A percentile compares a stretch with the other conserved stretches of the same genome.
These are phyloP conservation scores for Poteriospumella lacustris DNA, from an alignment of 108 stramenopile species.

Conservation along the genomic window DNA sequence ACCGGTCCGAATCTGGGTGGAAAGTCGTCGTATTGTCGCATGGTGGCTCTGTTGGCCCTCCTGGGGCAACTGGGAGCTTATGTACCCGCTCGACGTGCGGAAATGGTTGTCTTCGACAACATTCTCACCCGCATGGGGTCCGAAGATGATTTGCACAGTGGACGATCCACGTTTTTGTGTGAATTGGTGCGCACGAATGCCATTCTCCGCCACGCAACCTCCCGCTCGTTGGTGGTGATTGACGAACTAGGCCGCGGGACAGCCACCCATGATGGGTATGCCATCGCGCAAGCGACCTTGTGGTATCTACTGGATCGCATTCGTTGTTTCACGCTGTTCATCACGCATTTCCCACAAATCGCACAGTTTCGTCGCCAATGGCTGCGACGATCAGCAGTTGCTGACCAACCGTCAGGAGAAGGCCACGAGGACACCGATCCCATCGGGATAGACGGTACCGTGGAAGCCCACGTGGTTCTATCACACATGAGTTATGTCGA, in stretches of 20 bases:
- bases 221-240: constrained; percentile 36
- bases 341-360: constrained; percentile 45
- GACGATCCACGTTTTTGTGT: constrained; percentile 42
- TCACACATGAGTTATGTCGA: neutral
- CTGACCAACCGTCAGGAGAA: neutral
- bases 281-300: constrained; percentile 40
- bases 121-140: constrained; percentile 47
- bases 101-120: constrained; percentile 31
- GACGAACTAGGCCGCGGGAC: constrained; percentile 47
- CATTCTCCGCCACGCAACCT: constrained; percentile 34
- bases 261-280: constrained; percentile 39
- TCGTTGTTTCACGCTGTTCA: constrained; percentile 35
- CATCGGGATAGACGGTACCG: constrained; percentile 44
- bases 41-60: constrained; percentile 35
- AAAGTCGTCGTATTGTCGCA: constrained; percentile 41
- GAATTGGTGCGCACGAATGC: constrained; percentile 35
- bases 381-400: too few species aligned
- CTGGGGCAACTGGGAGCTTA: constrained; percentile 33
- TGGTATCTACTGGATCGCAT: constrained; percentile 29
- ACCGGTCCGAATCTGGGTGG: constrained; percentile 49
- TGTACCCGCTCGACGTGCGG: constrained; percentile 18
- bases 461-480: too few species aligned
- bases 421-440: constrained; percentile 26
- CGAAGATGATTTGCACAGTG: constrained; percentile 40
- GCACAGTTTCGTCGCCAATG: too few species aligned